These are phyloP conservation scores for Mycena sp. DNA, from an alignment of 1,284 basidiomycete species.

Conservation along the genomic window DNA sequence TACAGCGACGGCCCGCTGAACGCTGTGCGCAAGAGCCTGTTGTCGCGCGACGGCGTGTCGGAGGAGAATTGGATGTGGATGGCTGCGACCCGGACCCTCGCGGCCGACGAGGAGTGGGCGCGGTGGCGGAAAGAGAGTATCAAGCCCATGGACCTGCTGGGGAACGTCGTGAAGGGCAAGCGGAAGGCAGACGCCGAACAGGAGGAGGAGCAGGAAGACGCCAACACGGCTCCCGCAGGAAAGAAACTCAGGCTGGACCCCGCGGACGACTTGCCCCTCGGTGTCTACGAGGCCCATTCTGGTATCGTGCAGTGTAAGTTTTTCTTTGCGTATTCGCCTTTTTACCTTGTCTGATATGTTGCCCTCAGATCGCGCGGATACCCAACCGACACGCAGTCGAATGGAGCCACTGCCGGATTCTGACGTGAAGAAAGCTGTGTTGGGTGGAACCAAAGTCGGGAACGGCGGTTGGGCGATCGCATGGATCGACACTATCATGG, in stretches of 20 bases:
- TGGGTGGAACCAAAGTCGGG: slow-evolving; percentile 78
- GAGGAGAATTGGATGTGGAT: slow-evolving; percentile 92
- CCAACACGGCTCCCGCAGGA: slow-evolving; percentile 36
- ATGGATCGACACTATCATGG: slow-evolving; percentile 80
- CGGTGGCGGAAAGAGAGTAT: slow-evolving; percentile 69
- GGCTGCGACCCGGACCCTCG: slow-evolving; percentile 71
- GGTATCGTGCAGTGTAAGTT: slow-evolving; percentile 72
- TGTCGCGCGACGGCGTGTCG: slow-evolving; percentile 77
- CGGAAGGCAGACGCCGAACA: slow-evolving; percentile 36
- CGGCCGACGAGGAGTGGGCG: slow-evolving; percentile 71
- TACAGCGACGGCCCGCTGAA: slow-evolving; percentile 86
- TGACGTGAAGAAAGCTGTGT: slow-evolving; percentile 52
- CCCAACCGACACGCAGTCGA: slow-evolving; percentile 71
- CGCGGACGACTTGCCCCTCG: slow-evolving; percentile 54
- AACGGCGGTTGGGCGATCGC: slow-evolving; percentile 82
- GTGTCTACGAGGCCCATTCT: slow-evolving; percentile 79
- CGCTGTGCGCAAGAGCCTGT: slow-evolving; percentile 76
- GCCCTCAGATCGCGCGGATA: slow-evolving; percentile 70
- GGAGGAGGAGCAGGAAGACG: slow-evolving; percentile 33
- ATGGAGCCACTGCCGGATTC: slow-evolving; percentile 67
- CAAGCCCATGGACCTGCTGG: slow-evolving; percentile 52
- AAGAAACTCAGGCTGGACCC: slow-evolving; percentile 35
- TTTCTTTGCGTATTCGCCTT: slow-evolving; percentile 13
- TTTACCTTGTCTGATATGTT: slow-evolving; percentile 8
- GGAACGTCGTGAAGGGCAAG: slow-evolving; percentile 36